A percentile compares a stretch with the other conserved stretches of the same genome.
Evolutionary conservation across 2,329 filamentous ascomycete genomes (phyloP).

Genomic region (Penicillium sp.): DNA sequence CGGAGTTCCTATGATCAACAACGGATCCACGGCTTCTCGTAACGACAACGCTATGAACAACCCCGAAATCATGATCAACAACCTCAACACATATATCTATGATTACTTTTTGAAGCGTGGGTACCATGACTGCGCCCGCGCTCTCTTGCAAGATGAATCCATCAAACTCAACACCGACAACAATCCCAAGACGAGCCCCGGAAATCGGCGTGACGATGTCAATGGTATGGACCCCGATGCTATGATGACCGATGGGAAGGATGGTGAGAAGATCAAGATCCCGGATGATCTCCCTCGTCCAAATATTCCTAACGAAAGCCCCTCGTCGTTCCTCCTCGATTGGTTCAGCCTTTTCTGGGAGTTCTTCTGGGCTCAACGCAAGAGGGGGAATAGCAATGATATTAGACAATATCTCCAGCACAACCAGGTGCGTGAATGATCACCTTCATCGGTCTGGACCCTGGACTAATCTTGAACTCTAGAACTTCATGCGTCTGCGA

Average conservation of each 20-base stretch:
- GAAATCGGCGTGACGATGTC: slow-evolving; percentile 65
- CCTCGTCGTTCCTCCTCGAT: slow-evolving; percentile 84
- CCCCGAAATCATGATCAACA: slow-evolving; percentile 39
- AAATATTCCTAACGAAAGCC: slow-evolving; percentile 57
- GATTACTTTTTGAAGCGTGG: slow-evolving; percentile 78
- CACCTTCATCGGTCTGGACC: background rate
- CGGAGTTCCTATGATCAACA: slow-evolving; percentile 57
- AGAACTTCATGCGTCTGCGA: slow-evolving; percentile 65
- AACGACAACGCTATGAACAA: slow-evolving; percentile 41
- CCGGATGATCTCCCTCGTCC: slow-evolving; percentile 73
- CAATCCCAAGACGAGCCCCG: slow-evolving; percentile 66
- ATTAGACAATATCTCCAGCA: slow-evolving; percentile 76
- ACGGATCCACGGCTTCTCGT: slow-evolving; percentile 46
- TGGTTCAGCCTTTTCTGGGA: slow-evolving; percentile 99
- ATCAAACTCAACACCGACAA: slow-evolving; percentile 56
- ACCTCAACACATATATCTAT: slow-evolving; percentile 66
- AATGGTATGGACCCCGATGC: slow-evolving; percentile 71
- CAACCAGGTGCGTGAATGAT: slow-evolving; percentile 65
- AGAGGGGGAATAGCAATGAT: slow-evolving; percentile 60
- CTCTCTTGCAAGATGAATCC: slow-evolving; percentile 63
- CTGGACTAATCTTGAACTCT: slow-evolving; percentile 32
- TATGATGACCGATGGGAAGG: slow-evolving; percentile 82
- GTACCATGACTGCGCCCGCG: slow-evolving; percentile 79
- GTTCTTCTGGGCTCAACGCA: slow-evolving; percentile 80
- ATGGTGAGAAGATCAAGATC: slow-evolving; percentile 69